Percentiles rank a stretch among this genome's conserved stretches.
phyloP scores from a whole-genome alignment of 164 flowering plant genomes.

The Akebia trifoliata region DNA sequence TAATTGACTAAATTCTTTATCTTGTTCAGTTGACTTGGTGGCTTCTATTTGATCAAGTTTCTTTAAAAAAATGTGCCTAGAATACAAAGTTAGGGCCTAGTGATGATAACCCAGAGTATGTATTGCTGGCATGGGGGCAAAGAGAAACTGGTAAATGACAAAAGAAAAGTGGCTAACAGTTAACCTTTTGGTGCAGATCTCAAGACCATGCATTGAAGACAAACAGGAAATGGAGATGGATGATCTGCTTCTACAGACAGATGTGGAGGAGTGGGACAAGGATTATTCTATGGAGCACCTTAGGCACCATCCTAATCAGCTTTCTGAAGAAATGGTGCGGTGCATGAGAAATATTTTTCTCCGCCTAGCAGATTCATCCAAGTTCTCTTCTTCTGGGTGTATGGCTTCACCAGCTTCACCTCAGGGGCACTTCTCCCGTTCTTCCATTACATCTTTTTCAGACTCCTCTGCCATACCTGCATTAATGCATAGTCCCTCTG shows the following conservation, averaged over 20 bases:
- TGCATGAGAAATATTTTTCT: slow-evolving; percentile 45
- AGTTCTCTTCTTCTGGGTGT: slow-evolving; percentile 22
- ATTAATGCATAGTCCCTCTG: slow-evolving; percentile 15
- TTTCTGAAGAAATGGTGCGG: slow-evolving; percentile 45
- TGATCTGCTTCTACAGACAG: background rate
- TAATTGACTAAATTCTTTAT: background rate
- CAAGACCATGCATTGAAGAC: slow-evolving; percentile 9
- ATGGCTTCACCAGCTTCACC: slow-evolving; percentile 29
- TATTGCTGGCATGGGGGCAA: background rate
- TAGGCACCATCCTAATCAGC: slow-evolving; percentile 32
- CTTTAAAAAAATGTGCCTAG: no score
- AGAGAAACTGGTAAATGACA: background rate
- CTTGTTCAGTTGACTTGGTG: background rate
- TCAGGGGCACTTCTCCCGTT: slow-evolving; percentile 30
- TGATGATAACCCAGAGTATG: background rate
- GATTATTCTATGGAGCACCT: slow-evolving; percentile 21
- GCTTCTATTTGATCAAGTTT: background rate
- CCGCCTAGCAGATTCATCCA: slow-evolving; percentile 33
- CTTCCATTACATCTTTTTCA: slow-evolving; percentile 26
- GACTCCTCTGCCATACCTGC: slow-evolving; percentile 22
- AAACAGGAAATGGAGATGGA: slow-evolving; percentile 9
- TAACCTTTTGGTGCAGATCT: slow-evolving; percentile 12
- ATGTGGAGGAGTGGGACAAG: slow-evolving; percentile 6
- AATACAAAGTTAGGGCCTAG: background rate
- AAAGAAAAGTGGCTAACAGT: background rate